phyloP scores from a whole-genome alignment of 345 rosid genomes.

The Trapa incisa region DNA sequence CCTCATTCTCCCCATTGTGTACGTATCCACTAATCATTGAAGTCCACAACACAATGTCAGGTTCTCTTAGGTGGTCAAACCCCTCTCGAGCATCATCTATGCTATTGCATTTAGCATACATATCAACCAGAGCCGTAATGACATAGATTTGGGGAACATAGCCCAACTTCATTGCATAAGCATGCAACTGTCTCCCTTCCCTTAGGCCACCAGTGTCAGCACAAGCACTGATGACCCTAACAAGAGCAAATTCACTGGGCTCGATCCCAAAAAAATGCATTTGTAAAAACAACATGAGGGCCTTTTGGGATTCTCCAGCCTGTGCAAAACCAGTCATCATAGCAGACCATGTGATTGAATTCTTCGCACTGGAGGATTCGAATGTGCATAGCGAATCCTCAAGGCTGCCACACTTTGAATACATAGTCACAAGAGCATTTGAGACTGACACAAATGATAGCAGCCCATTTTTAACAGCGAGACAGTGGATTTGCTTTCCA shows the following conservation, averaged over 20 bases:
- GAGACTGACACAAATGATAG: conserved; percentile 28
- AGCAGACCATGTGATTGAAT: conserved; percentile 80
- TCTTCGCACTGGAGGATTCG: conserved; percentile 46
- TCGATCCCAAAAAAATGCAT: conserved; percentile 54
- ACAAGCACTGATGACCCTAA: conserved; percentile 74
- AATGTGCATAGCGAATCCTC: conserved; percentile 36
- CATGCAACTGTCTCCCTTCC: conserved; percentile 67
- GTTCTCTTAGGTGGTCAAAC: conserved; percentile 27
- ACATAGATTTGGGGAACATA: conserved; percentile 40
- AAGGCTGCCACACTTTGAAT: conserved; percentile 33
- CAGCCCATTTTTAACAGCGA: conserved; percentile 35
- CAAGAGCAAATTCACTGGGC: conserved; percentile 61
- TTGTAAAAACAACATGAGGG: conserved; percentile 34
- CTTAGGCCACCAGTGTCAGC: conserved; percentile 42
- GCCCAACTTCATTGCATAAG: conserved; percentile 48
- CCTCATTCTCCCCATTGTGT: conserved; percentile 48
- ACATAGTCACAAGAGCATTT: conserved; percentile 57
- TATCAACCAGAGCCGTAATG: conserved; percentile 44
- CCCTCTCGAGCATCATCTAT: conserved; percentile 33
- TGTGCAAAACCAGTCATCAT: conserved; percentile 83
- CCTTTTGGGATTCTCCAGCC: conserved; percentile 24
- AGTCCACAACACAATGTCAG: conserved; percentile 63
- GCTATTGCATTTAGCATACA: conserved; percentile 53
- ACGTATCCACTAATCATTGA: conserved; percentile 57
- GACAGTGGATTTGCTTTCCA: conserved; percentile 44